Evolutionary conservation across 208 protist genomes (phyloP).

Genomic region (Trypanosoma congolense): DNA sequence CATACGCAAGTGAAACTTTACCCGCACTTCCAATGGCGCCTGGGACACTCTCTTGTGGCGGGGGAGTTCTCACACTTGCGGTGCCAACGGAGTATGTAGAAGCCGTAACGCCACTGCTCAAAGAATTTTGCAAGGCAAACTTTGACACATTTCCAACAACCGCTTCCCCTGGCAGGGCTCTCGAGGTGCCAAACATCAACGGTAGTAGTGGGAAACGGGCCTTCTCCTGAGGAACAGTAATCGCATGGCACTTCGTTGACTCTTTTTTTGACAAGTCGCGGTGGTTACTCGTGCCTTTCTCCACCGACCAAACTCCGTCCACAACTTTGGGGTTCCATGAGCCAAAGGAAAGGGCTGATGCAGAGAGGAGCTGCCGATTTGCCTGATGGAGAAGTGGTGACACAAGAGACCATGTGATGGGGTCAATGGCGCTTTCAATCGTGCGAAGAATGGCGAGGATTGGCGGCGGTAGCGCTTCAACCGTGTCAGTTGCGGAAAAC

Average conservation of each 20-base stretch:
- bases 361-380: conserved; percentile 12
- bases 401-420: conserved; percentile 14
- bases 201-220: conserved; percentile 22
- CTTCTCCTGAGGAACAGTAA: conserved; percentile 5
- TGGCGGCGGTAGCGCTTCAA: neutral
- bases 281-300: neutral
- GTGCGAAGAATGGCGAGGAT: conserved; percentile 6
- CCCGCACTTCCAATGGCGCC: neutral
- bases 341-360: conserved; percentile 24
- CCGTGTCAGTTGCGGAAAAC: neutral
- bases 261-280: neutral
- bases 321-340: conserved; percentile 8
- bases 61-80: too few species aligned
- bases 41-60: too few species aligned
- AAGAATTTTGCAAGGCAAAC: neutral
- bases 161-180: neutral
- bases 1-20: neutral
- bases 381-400: conserved; percentile 15
- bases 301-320: conserved; percentile 7
- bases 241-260: neutral
- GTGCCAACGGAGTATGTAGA: too few species aligned
- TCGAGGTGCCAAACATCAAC: conserved; percentile 1
- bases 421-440: conserved; percentile 20
- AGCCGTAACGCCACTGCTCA: too few species aligned
- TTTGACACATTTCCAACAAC: neutral